Percentiles rank a stretch among this genome's conserved stretches.
phyloP scores from a whole-genome alignment of 2,329 filamentous ascomycete genomes.

The Xylaria sp. region DNA sequence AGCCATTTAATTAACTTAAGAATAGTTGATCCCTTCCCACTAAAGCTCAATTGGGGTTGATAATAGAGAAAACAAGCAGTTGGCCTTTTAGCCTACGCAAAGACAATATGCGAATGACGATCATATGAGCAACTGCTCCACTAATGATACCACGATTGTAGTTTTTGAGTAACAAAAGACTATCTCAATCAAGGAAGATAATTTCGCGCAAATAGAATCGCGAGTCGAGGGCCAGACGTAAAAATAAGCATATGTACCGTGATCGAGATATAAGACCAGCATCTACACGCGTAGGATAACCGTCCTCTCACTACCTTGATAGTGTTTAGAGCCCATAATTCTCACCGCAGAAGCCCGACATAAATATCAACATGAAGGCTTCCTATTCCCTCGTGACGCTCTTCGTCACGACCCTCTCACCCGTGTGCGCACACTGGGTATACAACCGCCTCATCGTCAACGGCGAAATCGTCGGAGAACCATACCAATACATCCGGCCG shows the following conservation, averaged over 20 bases:
- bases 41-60: background rate
- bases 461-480: conserved; percentile 30
- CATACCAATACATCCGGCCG: conserved; percentile 39
- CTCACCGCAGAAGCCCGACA: background rate
- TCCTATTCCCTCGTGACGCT: conserved; percentile 12
- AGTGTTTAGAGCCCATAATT: background rate
- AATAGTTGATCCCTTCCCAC: conserved; percentile 2
- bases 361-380: background rate
- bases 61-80: background rate
- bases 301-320: background rate
- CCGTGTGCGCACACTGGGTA: conserved; percentile 35
- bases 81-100: background rate
- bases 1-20: background rate
- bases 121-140: conserved; percentile 2
- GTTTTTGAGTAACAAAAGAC: background rate
- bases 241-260: background rate
- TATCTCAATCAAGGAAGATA: background rate
- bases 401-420: conserved; percentile 4
- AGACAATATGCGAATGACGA: background rate
- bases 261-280: background rate
- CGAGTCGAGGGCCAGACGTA: background rate
- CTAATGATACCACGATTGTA: background rate
- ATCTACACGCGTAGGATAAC: background rate
- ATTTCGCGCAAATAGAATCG: background rate
- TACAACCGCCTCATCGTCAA: conserved; percentile 42